A percentile compares a stretch with the other conserved stretches of the same genome.
Evolutionary conservation across 306 rosid genomes (phyloP).

Genomic region (Vicia villosa): DNA sequence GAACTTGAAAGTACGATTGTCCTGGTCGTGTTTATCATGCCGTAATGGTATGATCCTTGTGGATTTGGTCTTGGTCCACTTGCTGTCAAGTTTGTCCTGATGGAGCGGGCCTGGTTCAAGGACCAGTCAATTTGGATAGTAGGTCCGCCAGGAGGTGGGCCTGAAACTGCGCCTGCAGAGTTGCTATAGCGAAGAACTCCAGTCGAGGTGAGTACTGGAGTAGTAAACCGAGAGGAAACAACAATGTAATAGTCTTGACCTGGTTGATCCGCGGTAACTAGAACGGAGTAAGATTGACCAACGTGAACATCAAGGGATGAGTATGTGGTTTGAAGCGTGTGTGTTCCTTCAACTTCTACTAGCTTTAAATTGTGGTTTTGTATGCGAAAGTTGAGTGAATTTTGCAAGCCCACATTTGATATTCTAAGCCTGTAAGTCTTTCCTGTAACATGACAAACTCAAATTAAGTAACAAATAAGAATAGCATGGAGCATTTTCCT

Average conservation of each 20-base stretch:
- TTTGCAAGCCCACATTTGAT: constrained; percentile 83
- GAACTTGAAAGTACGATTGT: constrained; percentile 66
- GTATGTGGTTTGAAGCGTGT: constrained; percentile 80
- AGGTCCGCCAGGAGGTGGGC: constrained; percentile 97
- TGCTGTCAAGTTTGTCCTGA: constrained; percentile 92
- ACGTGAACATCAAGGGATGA: constrained; percentile 90
- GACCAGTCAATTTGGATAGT: constrained; percentile 97
- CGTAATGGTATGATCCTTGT: constrained; percentile 96
- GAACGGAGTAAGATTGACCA: constrained; percentile 94
- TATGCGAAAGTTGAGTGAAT: constrained; percentile 84
- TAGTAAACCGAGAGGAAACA: constrained; percentile 74
- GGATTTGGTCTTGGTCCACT: constrained; percentile 99
- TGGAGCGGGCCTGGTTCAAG: constrained; percentile 95
- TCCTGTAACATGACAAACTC: constrained; percentile 46
- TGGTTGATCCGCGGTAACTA: constrained; percentile 91
- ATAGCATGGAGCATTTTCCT: no score
- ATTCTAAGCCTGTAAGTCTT: constrained; percentile 95
- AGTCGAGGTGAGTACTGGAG: constrained; percentile 61
- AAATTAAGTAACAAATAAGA: not conserved
- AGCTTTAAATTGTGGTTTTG: constrained; percentile 75
- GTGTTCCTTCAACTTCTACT: constrained; percentile 97
- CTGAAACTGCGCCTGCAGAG: constrained; percentile 75
- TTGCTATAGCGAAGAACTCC: constrained; percentile 75
- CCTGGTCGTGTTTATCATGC: constrained; percentile 63
- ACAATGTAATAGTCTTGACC: constrained; percentile 79